phyloP scores from a whole-genome alignment of 306 rosid genomes.

The Dalbergia cochinchinensis region DNA sequence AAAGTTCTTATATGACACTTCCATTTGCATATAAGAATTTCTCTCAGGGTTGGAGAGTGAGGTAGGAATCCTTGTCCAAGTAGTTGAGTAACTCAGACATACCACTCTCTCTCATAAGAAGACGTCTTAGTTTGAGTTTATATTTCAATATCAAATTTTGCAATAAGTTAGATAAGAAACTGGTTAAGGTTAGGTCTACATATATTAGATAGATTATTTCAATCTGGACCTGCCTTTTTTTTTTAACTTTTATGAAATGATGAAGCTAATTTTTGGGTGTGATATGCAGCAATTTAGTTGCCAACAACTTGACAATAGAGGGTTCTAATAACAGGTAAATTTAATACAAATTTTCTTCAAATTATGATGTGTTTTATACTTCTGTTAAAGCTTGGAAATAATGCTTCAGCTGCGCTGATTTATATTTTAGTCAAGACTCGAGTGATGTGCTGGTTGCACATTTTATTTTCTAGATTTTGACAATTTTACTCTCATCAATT shows the following conservation, averaged over 20 bases:
- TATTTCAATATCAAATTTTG: constrained; percentile 24
- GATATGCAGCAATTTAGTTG: constrained; percentile 75
- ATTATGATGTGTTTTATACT: neutral
- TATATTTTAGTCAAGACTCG: too few relatives aligned
- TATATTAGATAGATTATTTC: neutral
- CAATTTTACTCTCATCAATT: too few relatives aligned
- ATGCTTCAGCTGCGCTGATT: neutral
- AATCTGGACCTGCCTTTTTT: neutral
- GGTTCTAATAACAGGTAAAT: constrained; percentile 67
- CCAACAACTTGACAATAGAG: constrained; percentile 71
- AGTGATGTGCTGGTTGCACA: too few relatives aligned
- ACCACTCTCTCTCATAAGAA: neutral
- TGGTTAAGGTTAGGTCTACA: neutral
- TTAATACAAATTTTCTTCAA: neutral
- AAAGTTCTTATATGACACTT: too few relatives aligned
- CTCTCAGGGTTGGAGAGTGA: too few relatives aligned
- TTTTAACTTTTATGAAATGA: neutral
- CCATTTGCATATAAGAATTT: too few relatives aligned
- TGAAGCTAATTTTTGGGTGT: constrained; percentile 45
- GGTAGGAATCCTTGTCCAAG: too few relatives aligned
- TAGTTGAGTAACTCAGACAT: too few relatives aligned
- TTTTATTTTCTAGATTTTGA: too few relatives aligned
- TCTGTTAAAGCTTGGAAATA: neutral
- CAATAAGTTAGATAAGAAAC: neutral
- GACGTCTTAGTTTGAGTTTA: neutral